Evolutionary conservation across 2,329 filamentous ascomycete species (phyloP).

Genomic region (Neoscytalidium dimidiatum): DNA sequence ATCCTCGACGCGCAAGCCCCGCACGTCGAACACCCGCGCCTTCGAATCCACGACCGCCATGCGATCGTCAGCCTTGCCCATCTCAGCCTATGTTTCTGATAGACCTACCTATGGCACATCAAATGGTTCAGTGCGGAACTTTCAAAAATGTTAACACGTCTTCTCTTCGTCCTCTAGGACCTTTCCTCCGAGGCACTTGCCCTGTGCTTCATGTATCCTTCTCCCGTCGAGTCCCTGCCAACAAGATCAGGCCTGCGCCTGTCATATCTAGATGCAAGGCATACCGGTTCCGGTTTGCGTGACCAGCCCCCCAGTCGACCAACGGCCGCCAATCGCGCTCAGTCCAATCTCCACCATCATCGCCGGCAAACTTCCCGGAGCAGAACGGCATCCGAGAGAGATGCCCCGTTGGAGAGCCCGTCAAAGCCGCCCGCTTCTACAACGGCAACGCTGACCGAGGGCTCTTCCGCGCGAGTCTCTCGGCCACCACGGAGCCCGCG

Average conservation of each 20-base stretch:
- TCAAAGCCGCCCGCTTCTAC: slow-evolving; percentile 32
- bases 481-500: slow-evolving; percentile 29
- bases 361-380: background rate
- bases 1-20: slow-evolving; percentile 32
- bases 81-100: too few species aligned
- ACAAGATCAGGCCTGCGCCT: background rate
- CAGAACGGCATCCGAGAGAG: slow-evolving; percentile 27
- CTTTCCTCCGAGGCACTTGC: slow-evolving; percentile 4
- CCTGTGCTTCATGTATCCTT: background rate
- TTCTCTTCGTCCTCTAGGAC: background rate
- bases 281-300: slow-evolving; percentile 1
- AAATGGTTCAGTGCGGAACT: background rate
- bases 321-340: background rate
- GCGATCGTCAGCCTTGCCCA: slow-evolving; percentile 31
- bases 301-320: slow-evolving; percentile 13
- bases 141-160: background rate
- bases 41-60: slow-evolving; percentile 38
- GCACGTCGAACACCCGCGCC: slow-evolving; percentile 33
- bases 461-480: slow-evolving; percentile 29
- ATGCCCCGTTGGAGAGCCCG: slow-evolving; percentile 32
- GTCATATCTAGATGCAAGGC: background rate
- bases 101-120: slow-evolving; percentile 25
- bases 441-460: slow-evolving; percentile 27
- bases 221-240: background rate
- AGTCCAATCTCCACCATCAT: background rate